Base-by-base conservation (phyloP, 345 rosid species). In the Eucalyptus grandis region DNA sequence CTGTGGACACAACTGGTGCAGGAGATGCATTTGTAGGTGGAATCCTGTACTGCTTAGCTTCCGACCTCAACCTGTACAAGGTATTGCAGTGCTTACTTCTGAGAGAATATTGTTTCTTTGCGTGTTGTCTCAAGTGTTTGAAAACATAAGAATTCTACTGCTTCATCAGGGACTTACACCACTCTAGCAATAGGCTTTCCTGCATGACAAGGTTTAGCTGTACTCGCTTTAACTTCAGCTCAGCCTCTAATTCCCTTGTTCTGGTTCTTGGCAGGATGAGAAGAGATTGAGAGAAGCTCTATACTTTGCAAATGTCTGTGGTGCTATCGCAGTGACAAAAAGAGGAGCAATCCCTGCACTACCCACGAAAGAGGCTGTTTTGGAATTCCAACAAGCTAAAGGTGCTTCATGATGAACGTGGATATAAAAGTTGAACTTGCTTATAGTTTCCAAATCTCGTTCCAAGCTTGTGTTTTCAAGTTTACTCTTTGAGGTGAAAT, bases 321-420 rank as follows among this genome's bases (percentile, higher is more conserved):
- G 93, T 27, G 96, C 94, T 87, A 88, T 87, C 34, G 86, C 93
- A 0, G 93, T 90, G 11, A 91, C 90, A 19, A 89, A 88, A 88
- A 92, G 92, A 89, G 96, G 93, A 89, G 96, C 94, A 15, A 92
- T 92, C 88, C 96, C 96, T 60, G 91, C 93, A 4, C 88, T 93
- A 4, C 95, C 94, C 31, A 89, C 90, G 24, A 92, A 88, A 87
- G 92, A 90, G 34, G 92, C 90, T 4, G 93, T 93, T 46, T 87
- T 90, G 58, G 27, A 27, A 43, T 40, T 77, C 83, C 83, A 40
- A 65, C 37, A 15, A 37, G 83, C 83, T 40, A 37, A 34, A 30
- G 56, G 10, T 8, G 49, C 58, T 88, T 24, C 87, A 31, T 16
- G n/a, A 49, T 51, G 40, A 85, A 51, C 83, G 11, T 40, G 47